Evolutionary conservation across 345 rosid genomes (phyloP).

Genomic region (Eucalyptus polyanthemos): DNA sequence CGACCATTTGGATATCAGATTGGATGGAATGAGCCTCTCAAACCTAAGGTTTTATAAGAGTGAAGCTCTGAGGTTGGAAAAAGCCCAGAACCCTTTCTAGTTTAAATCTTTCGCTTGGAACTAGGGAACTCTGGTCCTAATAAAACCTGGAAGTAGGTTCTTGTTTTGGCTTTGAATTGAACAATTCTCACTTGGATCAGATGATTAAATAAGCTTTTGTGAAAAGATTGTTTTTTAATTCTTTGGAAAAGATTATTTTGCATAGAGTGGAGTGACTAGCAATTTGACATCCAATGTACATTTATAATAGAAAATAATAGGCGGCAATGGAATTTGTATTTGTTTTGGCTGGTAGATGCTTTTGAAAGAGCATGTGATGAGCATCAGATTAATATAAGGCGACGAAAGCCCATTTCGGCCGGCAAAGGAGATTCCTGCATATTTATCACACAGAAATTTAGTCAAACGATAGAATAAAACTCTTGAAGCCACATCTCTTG

Average conservation of each 20-base stretch:
- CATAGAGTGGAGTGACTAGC: not conserved
- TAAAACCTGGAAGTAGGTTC: not conserved
- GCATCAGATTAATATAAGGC: constrained; percentile 1
- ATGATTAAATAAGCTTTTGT: not conserved
- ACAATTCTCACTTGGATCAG: not conserved
- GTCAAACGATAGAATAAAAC: not conserved
- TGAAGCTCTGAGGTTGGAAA: not conserved
- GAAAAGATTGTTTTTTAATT: not conserved
- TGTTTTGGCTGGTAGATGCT: not conserved
- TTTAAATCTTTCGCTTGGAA: not conserved
- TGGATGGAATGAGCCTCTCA: not conserved
- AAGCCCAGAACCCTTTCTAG: not conserved
- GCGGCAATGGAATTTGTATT: not conserved
- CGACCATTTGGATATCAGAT: not conserved
- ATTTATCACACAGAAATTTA: not conserved
- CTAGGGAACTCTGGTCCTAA: not conserved
- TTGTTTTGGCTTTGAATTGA: constrained; percentile 1
- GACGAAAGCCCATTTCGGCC: constrained; percentile 1
- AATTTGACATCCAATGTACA: not conserved
- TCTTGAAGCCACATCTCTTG: not conserved
- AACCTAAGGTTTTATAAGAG: not conserved
- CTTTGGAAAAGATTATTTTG: not conserved
- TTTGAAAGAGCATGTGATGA: not conserved
- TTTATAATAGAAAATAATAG: not conserved
- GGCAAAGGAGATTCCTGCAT: not conserved